These are phyloP conservation scores for Tetraselmis chui DNA, from an alignment of 139 green algal species.

Conservation along the genomic window DNA sequence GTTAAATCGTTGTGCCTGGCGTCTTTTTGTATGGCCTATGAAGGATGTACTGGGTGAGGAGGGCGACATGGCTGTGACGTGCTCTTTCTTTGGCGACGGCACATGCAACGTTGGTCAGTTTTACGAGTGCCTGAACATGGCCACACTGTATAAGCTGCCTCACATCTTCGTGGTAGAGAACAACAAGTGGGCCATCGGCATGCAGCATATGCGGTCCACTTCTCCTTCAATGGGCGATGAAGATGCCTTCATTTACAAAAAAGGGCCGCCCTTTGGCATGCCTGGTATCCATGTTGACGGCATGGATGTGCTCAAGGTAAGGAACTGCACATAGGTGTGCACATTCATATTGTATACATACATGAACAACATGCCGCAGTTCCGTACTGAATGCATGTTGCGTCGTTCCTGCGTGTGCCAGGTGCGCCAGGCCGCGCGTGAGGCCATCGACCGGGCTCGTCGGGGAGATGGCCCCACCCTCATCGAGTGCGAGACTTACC, in stretches of 20 bases:
- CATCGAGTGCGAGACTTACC: constrained; percentile 96
- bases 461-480: constrained; percentile 90
- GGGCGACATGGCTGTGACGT: constrained; percentile 59
- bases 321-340: neutral
- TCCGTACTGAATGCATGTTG: neutral
- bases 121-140: constrained; percentile 98
- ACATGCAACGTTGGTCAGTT: constrained; percentile 94
- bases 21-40: too few species aligned
- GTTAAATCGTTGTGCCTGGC: too few species aligned
- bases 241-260: constrained; percentile 95
- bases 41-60: constrained; percentile 79
- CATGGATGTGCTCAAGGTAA: constrained; percentile 96
- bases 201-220: constrained; percentile 85
- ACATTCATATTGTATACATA: neutral
- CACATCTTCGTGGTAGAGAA: constrained; percentile 99
- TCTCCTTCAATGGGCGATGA: constrained; percentile 52
- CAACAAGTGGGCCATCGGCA: constrained; percentile 98
- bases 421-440: constrained; percentile 76
- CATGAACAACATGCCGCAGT: neutral
- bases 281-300: constrained; percentile 92
- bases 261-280: constrained; percentile 94
- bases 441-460: constrained; percentile 83
- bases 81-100: constrained; percentile 94
- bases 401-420: constrained; percentile 17
- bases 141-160: constrained; percentile 92